These are phyloP conservation scores for Populus nigra DNA, from an alignment of 345 rosid species.

Conservation along the genomic window DNA sequence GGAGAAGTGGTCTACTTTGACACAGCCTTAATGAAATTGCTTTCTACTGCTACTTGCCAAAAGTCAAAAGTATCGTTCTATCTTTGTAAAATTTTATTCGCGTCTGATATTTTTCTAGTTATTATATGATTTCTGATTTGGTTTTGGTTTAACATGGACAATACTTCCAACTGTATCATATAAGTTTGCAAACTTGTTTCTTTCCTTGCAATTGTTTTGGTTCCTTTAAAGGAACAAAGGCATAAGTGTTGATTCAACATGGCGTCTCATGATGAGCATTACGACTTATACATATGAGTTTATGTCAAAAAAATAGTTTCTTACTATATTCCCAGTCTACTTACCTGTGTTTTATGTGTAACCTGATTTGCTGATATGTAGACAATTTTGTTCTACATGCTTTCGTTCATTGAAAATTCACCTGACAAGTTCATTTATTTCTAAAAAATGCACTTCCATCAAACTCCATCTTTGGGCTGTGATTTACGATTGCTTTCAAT, in stretches of 20 bases:
- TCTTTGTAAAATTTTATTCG: neutral
- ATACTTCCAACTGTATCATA: neutral
- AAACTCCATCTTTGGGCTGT: neutral
- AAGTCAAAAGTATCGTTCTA: neutral
- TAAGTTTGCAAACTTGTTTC: neutral
- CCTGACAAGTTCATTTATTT: neutral
- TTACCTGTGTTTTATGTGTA: neutral
- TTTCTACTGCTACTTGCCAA: neutral
- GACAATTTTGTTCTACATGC: neutral
- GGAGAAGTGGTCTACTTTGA: neutral
- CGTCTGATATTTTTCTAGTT: neutral
- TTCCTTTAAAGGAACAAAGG: neutral
- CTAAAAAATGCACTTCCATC: neutral
- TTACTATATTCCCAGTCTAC: neutral
- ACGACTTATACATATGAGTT: neutral
- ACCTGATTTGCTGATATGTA: neutral
- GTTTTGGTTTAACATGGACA: neutral
- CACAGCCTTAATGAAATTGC: neutral
- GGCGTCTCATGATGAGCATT: neutral
- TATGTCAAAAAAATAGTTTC: neutral
- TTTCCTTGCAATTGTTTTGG: neutral
- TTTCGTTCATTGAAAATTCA: neutral
- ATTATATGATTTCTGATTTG: neutral
- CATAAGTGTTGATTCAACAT: neutral
- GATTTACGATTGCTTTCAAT: neutral